Percentiles rank a stretch among this genome's conserved stretches.
Evolutionary conservation across 495 filamentous ascomycete genomes (phyloP).

Genomic region (Umbilicaria muhlenbergii): DNA sequence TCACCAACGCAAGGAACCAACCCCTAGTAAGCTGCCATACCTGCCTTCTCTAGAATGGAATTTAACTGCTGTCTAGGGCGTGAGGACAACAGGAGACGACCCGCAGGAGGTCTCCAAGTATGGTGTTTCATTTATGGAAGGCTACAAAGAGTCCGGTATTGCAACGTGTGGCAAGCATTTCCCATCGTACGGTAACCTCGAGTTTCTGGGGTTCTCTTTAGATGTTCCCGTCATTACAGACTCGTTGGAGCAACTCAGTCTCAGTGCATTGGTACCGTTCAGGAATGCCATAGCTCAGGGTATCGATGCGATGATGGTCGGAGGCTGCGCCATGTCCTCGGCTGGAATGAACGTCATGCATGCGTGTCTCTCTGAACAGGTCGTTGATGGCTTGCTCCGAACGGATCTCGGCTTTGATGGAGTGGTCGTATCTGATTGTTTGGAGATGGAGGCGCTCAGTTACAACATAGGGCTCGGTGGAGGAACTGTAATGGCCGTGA

Average conservation of each 20-base stretch:
- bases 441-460: constrained; percentile 88
- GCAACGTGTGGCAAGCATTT: constrained; percentile 87
- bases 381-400: constrained; percentile 69
- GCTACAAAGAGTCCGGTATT: constrained; percentile 72
- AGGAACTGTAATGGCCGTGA: constrained; percentile 85
- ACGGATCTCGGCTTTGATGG: constrained; percentile 74
- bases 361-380: constrained; percentile 78
- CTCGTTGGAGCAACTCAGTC: constrained; percentile 69
- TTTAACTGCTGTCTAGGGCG: constrained; percentile 26
- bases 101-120: constrained; percentile 82
- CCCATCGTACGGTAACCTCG: constrained; percentile 82
- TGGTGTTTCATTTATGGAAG: constrained; percentile 73
- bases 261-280: constrained; percentile 74
- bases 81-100: constrained; percentile 70
- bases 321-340: constrained; percentile 74
- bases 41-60: too few species aligned
- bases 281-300: constrained; percentile 71
- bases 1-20: constrained; percentile 79
- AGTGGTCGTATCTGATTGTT: constrained; percentile 82
- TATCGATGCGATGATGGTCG: constrained; percentile 84
- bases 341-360: constrained; percentile 83
- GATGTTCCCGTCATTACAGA: constrained; percentile 89
- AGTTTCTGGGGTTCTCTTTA: constrained; percentile 69
- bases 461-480: constrained; percentile 88
- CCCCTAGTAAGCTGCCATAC: constrained; percentile 27